Evolutionary conservation across 2,329 filamentous ascomycete species (phyloP).

Genomic region (Colletotrichum lini): DNA sequence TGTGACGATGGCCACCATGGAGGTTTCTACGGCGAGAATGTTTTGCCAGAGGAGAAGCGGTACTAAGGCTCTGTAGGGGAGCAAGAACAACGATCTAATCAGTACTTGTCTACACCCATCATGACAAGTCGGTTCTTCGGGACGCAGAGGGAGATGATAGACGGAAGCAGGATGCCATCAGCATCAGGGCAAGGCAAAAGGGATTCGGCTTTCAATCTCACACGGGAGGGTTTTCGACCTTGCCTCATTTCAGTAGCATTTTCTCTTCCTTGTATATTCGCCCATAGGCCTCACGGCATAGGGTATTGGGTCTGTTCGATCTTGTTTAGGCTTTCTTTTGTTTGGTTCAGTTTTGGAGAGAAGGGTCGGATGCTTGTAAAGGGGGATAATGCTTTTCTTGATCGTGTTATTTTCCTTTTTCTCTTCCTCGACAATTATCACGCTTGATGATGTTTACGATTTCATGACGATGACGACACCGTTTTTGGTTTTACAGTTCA

Average conservation of each 20-base stretch:
- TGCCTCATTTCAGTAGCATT: constrained; percentile 16
- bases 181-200: constrained; percentile 28
- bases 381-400: background rate
- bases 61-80: constrained; percentile 41
- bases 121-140: constrained; percentile 2
- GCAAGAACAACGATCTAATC: background rate
- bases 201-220: constrained; percentile 12
- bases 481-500: background rate
- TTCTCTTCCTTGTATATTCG: background rate
- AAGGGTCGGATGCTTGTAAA: background rate
- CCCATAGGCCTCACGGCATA: background rate
- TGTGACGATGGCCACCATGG: constrained; percentile 59
- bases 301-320: background rate
- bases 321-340: background rate
- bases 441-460: constrained; percentile 14
- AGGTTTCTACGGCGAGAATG: constrained; percentile 69
- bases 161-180: constrained; percentile 2
- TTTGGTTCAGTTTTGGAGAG: background rate
- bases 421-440: background rate
- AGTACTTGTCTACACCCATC: constrained; percentile 14
- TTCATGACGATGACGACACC: constrained; percentile 4
- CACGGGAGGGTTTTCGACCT: constrained; percentile 6
- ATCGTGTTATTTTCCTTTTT: background rate
- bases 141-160: constrained; percentile 22
- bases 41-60: constrained; percentile 67